Evolutionary conservation across 495 filamentous ascomycete species (phyloP).

Genomic region (Xylaria grammica): DNA sequence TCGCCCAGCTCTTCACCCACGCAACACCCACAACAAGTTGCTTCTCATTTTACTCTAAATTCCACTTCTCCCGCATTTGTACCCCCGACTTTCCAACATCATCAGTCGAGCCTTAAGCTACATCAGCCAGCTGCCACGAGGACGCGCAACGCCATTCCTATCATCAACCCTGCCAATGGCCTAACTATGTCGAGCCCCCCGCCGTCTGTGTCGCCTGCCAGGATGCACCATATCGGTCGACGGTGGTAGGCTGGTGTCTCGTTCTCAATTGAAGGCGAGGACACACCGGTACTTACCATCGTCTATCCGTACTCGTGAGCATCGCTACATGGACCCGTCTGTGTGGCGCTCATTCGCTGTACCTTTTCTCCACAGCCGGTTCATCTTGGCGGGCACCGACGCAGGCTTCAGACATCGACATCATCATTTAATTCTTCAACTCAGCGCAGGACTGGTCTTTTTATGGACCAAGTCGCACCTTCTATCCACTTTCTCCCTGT

Average conservation of each 20-base stretch:
- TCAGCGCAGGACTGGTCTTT: constrained; percentile 30
- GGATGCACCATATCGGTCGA: constrained; percentile 71
- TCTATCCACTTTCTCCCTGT: constrained; percentile 37
- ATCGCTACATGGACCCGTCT: constrained; percentile 36
- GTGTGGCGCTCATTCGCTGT: constrained; percentile 35
- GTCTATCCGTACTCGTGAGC: constrained; percentile 36
- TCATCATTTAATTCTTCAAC: constrained; percentile 31
- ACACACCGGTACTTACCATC: constrained; percentile 30
- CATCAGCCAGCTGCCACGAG: constrained; percentile 88
- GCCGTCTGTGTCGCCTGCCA: constrained; percentile 81
- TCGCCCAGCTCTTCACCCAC: constrained; percentile 90
- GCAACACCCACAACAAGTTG: constrained; percentile 69
- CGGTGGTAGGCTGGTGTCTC: constrained; percentile 54
- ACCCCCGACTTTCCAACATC: constrained; percentile 58
- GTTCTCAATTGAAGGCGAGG: constrained; percentile 33
- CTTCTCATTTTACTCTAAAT: constrained; percentile 79
- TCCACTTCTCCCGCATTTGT: constrained; percentile 75
- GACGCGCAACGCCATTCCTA: constrained; percentile 94
- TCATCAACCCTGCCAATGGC: constrained; percentile 94
- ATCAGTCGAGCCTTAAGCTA: constrained; percentile 67
- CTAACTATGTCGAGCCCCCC: constrained; percentile 89
- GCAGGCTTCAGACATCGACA: constrained; percentile 40
- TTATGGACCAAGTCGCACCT: constrained; percentile 27
- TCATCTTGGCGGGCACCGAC: constrained; percentile 42
- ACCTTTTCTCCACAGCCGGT: constrained; percentile 28